A percentile compares a stretch with the other conserved stretches of the same genome.
Conservation (phyloP, 176 grass and related monocot species). For the Aegilops bicornis region DNA sequence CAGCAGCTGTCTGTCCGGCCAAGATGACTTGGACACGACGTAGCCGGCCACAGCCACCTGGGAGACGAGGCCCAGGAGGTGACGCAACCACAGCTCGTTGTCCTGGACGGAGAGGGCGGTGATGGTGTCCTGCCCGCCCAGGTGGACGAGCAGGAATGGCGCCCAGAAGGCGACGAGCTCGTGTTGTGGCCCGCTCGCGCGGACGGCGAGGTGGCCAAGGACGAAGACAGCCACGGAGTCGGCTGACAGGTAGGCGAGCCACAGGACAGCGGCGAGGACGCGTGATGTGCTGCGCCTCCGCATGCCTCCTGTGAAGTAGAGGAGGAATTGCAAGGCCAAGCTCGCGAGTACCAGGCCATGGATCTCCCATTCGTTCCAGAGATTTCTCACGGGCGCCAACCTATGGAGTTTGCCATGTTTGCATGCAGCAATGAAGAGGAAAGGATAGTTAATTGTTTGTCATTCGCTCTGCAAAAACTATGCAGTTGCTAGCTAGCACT, state of each 20-base stretch:
- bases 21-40: not conserved
- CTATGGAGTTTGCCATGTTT: not conserved
- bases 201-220: not conserved
- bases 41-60: not conserved
- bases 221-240: conserved; percentile 32
- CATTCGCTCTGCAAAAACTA: not conserved
- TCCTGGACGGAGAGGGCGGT: too few species aligned
- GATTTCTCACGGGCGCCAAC: not conserved
- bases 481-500: not conserved
- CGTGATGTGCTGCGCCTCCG: not conserved
- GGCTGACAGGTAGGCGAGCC: not conserved
- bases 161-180: not conserved
- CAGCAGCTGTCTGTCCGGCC: fast-evolving
- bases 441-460: not conserved
- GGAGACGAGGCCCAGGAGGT: not conserved
- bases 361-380: conserved; percentile 19
- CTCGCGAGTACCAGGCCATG: not conserved
- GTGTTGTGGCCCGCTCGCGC: not conserved
- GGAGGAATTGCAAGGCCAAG: conserved; percentile 19
- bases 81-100: not conserved
- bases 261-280: not conserved
- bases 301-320: conserved; percentile 16
- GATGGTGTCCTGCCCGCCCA: too few species aligned
- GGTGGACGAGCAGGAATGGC: too few species aligned
- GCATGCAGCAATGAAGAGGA: not conserved